Evolutionary conservation across 257 asterid species (phyloP).

Genomic region (Lantana camara): DNA sequence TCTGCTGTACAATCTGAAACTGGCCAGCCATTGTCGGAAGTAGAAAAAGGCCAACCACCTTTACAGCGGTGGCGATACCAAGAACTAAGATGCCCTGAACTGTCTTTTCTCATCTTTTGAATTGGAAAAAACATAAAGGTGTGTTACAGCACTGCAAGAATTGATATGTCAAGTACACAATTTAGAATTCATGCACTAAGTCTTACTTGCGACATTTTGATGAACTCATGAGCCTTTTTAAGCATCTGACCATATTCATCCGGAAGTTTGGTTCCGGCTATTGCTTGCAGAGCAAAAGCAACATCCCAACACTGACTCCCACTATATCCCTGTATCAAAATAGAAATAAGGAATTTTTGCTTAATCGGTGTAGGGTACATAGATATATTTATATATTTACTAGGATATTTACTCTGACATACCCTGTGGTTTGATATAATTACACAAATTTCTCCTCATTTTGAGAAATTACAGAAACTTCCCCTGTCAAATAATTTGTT

Average conservation of each 20-base stretch:
- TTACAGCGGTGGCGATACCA: constrained; percentile 70
- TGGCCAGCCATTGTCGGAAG: constrained; percentile 74
- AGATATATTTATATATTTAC: too few species aligned
- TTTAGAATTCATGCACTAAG: background rate
- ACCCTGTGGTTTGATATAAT: too few species aligned
- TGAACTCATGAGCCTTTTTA: constrained; percentile 55
- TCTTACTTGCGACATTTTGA: constrained; percentile 63
- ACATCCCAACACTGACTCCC: constrained; percentile 83
- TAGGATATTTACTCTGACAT: too few species aligned
- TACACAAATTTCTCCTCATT: too few species aligned
- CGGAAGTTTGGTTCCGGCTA: constrained; percentile 46
- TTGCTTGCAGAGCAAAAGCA: constrained; percentile 64
- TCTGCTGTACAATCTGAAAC: constrained; percentile 74
- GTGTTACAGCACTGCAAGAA: background rate
- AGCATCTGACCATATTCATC: constrained; percentile 54
- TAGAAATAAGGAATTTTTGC: too few species aligned
- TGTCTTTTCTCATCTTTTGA: constrained; percentile 43
- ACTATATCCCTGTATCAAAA: constrained; percentile 55
- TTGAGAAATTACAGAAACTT: too few species aligned
- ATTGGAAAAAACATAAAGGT: background rate
- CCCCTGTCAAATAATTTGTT: too few species aligned
- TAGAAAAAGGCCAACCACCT: constrained; percentile 87
- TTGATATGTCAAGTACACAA: background rate
- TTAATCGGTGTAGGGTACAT: too few species aligned
- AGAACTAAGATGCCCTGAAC: constrained; percentile 31